Evolutionary conservation across 2,329 filamentous ascomycete genomes (phyloP), one percentile per base, ranked within the genome.

Genomic region (Dothistroma pini): DNA sequence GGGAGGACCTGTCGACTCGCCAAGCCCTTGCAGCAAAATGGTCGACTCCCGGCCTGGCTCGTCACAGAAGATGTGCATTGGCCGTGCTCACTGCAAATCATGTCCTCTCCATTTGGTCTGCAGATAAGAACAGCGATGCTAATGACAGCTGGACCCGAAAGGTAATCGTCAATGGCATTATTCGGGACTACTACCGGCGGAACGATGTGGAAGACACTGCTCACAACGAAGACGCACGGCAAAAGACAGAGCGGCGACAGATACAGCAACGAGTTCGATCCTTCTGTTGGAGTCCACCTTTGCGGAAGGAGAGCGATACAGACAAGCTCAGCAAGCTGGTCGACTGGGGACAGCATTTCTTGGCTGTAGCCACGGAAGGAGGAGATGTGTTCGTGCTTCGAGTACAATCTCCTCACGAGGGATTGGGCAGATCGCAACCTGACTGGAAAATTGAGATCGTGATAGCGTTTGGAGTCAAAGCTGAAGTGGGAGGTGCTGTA

Each of bases 81-180:
- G 82, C 80, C 1, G 79, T 85, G 16, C 73, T 85, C 50, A 85
- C 83, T 0, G 80, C 83, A 2, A 86, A 84, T 64, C 72, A 85
- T 58, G 68, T 83, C 1, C 70, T 87, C 5, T 83, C 82, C 1
- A 70, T 87, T 9, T 87, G 84, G 79, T 80, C 83, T 53, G 76
- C 79, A 2, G 71, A 78, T 34, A 80, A 80, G 12, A 74, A 74
- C 19, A 73, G 72, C 1, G 69, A 74, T 14, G 75, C 76, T 10
- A 71, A 75, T 48, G 70, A 74, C 1, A 79, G 76, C 64, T 87
- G 85, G 84, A 74, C 74, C 44, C 78, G 84, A 34, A 77, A 78
- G 3, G 66, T 80, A 6, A 73, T 86, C n/a, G 69, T 86, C 41
- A 87, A 87, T 62, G 70, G 79, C 57, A 70, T 74, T 4, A 67